phyloP scores from a whole-genome alignment of 768 basidiomycete species.

The Termitomyces sp. region DNA sequence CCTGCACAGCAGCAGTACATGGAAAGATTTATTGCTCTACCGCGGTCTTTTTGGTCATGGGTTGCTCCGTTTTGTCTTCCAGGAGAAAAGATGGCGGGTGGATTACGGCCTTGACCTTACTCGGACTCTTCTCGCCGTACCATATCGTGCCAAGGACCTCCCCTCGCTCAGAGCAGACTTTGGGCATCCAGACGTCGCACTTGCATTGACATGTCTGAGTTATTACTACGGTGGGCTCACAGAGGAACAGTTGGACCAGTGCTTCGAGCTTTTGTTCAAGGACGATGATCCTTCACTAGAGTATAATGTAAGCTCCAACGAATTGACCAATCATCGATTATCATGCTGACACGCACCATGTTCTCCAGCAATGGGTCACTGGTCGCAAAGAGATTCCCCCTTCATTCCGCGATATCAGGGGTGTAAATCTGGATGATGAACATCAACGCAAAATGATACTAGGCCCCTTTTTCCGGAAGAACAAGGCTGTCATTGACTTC shows the following conservation, averaged over 20 bases:
- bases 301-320: slow-evolving; percentile 28
- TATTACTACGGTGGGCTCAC: slow-evolving; percentile 51
- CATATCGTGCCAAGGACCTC: slow-evolving; percentile 53
- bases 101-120: slow-evolving; percentile 46
- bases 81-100: slow-evolving; percentile 46
- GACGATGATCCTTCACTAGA: slow-evolving; percentile 39
- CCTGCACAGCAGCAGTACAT: slow-evolving; percentile 18
- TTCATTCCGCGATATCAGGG: slow-evolving; percentile 28
- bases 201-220: slow-evolving; percentile 44
- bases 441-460: slow-evolving; percentile 29
- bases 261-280: slow-evolving; percentile 37
- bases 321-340: not conserved
- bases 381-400: slow-evolving; percentile 25
- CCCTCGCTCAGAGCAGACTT: slow-evolving; percentile 48
- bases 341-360: not conserved
- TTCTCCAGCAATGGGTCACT: slow-evolving; percentile 7
- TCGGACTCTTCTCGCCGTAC: slow-evolving; percentile 49
- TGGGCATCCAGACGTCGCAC: slow-evolving; percentile 49
- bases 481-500: slow-evolving; percentile 43
- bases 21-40: slow-evolving; percentile 39
- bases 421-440: slow-evolving; percentile 42
- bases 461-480: slow-evolving; percentile 33
- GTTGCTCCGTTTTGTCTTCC: slow-evolving; percentile 37
- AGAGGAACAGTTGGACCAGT: slow-evolving; percentile 32
- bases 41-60: slow-evolving; percentile 44